phyloP scores from a whole-genome alignment of 306 rosid genomes.

The Fragaria vesca region DNA sequence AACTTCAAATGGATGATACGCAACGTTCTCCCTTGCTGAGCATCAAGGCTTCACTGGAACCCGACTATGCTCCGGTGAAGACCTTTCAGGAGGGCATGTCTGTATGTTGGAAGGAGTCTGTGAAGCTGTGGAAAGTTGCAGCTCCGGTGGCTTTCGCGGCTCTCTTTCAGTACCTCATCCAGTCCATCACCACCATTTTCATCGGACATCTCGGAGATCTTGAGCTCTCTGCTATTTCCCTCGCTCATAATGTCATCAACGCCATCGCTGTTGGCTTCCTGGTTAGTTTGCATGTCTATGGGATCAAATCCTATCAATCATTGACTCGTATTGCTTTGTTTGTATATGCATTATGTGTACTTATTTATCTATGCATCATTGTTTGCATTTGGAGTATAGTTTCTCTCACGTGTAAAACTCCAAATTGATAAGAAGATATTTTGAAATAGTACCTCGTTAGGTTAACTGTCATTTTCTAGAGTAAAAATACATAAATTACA shows the following conservation, averaged over 20 bases:
- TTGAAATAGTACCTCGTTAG: not conserved
- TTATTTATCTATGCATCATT: not conserved
- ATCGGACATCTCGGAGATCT: conserved; percentile 27
- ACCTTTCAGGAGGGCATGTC: conserved; percentile 17
- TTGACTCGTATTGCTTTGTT: not conserved
- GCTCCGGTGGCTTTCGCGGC: conserved; percentile 22
- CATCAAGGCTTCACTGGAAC: not conserved
- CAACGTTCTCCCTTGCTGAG: not conserved
- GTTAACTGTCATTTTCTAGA: not conserved
- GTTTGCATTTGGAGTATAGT: not conserved
- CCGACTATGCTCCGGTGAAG: conserved; percentile 24
- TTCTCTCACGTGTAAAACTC: not conserved
- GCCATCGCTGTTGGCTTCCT: conserved; percentile 15
- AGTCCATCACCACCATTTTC: conserved; percentile 14
- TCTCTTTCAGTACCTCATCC: conserved; percentile 25
- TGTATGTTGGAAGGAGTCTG: conserved; percentile 33
- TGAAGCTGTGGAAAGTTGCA: conserved; percentile 34
- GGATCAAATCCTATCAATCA: not conserved
- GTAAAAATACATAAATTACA: not conserved
- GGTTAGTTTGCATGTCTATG: not conserved
- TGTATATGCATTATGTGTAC: not conserved
- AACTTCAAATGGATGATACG: not conserved
- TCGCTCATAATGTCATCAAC: conserved; percentile 13
- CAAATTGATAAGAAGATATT: not conserved
- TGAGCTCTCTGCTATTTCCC: conserved; percentile 26